Evolutionary conservation across 1,284 basidiomycete species (phyloP).

Genomic region (Sanghuangporus sanghuang): DNA sequence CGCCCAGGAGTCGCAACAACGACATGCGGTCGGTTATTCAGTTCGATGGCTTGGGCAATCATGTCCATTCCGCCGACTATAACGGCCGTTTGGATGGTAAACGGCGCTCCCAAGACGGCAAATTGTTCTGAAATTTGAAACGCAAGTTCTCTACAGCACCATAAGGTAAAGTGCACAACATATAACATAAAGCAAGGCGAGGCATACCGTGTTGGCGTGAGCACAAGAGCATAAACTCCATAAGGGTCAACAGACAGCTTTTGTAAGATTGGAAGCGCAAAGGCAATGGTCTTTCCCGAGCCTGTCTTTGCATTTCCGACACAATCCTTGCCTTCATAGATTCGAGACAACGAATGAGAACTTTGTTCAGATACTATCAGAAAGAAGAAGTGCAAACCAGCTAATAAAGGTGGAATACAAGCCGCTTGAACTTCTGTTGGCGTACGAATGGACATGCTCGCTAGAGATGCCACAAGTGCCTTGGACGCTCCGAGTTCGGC

Average conservation of each 20-base stretch:
- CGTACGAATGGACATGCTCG: conserved; percentile 76
- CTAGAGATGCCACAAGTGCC: conserved; percentile 66
- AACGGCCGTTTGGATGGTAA: conserved; percentile 81
- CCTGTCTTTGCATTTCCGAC: conserved; percentile 98
- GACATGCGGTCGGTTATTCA: conserved; percentile 84
- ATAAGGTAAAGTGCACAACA: neutral
- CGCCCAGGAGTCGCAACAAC: conserved; percentile 96
- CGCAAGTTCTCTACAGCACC: conserved; percentile 73
- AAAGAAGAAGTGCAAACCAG: conserved; percentile 39
- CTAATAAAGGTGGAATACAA: conserved; percentile 84
- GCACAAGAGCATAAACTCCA: conserved; percentile 88
- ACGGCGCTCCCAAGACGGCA: conserved; percentile 78
- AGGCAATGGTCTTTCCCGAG: conserved; percentile 96
- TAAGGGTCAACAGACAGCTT: conserved; percentile 85
- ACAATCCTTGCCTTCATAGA: conserved; percentile 73
- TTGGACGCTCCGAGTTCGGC: conserved; percentile 70
- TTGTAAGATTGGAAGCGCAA: conserved; percentile 94
- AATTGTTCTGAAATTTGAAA: conserved; percentile 98
- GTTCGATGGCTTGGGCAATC: conserved; percentile 89
- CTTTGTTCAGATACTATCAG: conserved; percentile 11
- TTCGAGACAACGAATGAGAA: conserved; percentile 17
- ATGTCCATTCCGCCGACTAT: conserved; percentile 99
- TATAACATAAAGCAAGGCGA: neutral
- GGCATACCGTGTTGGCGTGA: conserved; percentile 87
- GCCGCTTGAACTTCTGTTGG: conserved; percentile 91